Evolutionary conservation across 345 rosid genomes (phyloP).

Genomic region (Eutrema japonicum): DNA sequence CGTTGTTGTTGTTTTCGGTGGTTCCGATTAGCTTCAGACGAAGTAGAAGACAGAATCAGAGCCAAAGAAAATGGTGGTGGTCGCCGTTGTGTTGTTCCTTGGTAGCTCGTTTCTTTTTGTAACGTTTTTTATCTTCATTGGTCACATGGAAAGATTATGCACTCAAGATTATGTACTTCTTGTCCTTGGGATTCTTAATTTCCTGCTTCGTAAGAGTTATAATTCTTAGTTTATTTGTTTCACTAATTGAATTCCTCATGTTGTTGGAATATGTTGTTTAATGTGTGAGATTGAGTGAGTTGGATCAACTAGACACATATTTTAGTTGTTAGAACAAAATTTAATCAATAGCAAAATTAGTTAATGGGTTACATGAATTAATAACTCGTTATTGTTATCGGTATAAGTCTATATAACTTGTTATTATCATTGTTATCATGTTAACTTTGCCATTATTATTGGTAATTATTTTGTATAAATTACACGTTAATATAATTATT

Average conservation of each 20-base stretch:
- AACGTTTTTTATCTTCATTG: slow-evolving; percentile 67
- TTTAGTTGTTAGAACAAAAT: neutral
- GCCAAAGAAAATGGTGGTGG: too few species aligned
- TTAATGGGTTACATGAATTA: too few species aligned
- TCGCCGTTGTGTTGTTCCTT: slow-evolving; percentile 41
- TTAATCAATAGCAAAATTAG: too few species aligned
- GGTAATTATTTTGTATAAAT: too few species aligned
- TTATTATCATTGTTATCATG: too few species aligned
- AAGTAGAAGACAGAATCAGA: too few species aligned
- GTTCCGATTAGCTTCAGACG: too few species aligned
- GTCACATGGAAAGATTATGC: slow-evolving; percentile 94
- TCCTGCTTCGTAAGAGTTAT: slow-evolving; percentile 67
- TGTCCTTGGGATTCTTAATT: slow-evolving; percentile 72
- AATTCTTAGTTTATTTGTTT: neutral
- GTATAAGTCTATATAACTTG: too few species aligned
- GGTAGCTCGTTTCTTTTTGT: slow-evolving; percentile 74
- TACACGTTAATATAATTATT: too few species aligned
- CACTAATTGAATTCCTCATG: neutral
- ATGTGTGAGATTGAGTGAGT: slow-evolving; percentile 4
- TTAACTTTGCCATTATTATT: too few species aligned
- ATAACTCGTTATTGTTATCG: too few species aligned
- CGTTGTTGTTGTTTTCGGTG: too few species aligned
- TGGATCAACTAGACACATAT: neutral
- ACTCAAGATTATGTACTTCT: slow-evolving; percentile 80
- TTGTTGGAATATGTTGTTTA: neutral